phyloP scores from a whole-genome alignment of 352 stramenopile genomes.

The Phytophthora meadii region DNA sequence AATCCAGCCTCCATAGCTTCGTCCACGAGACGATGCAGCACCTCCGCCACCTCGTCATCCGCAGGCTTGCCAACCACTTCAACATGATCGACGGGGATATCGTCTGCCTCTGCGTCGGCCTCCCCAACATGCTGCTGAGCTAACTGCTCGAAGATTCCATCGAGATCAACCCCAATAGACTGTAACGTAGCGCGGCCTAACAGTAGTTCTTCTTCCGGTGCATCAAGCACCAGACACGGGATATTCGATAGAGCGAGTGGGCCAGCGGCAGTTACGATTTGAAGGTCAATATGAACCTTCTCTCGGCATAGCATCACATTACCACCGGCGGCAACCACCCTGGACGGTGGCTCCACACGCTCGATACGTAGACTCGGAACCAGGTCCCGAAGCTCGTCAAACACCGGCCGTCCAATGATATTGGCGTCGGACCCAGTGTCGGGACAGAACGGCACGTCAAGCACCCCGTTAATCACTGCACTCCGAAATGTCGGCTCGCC shows the following conservation, averaged over 20 bases:
- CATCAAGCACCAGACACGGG: no score
- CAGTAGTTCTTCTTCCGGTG: no score
- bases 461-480: no score
- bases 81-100: slow-evolving; percentile 4
- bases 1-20: slow-evolving; percentile 12
- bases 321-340: no score
- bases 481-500: no score
- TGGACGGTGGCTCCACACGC: no score
- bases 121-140: slow-evolving; percentile 8
- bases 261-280: slow-evolving; percentile 16
- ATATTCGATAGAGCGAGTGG: neutral
- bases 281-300: slow-evolving; percentile 10
- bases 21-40: slow-evolving; percentile 6
- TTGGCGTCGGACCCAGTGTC: no score
- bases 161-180: slow-evolving; percentile 17
- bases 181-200: neutral
- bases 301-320: no score
- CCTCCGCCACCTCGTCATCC: slow-evolving; percentile 1
- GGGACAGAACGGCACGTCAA: no score
- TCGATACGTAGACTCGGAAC: no score
- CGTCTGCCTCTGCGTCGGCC: slow-evolving; percentile 10
- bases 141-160: slow-evolving; percentile 14
- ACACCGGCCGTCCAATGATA: no score
- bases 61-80: neutral
- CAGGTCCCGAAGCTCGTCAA: no score